A percentile compares a stretch with the other conserved stretches of the same genome.
Evolutionary conservation across 805 yeast genomes (phyloP).

Genomic region (Zygosaccharomyces lentus): DNA sequence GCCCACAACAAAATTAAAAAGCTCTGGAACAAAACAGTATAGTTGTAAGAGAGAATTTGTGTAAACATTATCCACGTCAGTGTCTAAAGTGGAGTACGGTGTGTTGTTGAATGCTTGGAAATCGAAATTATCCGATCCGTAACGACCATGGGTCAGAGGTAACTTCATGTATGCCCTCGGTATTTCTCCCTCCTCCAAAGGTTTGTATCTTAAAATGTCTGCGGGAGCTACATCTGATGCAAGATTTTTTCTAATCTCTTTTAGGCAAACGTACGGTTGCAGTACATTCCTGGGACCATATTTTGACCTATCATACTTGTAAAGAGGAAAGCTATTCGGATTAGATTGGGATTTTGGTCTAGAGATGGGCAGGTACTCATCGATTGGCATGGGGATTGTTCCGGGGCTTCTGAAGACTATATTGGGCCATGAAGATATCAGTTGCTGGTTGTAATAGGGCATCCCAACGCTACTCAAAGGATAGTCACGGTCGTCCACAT

Average conservation of each 20-base stretch:
- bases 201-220: constrained; percentile 22
- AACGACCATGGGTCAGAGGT: constrained; percentile 76
- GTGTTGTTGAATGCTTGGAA: constrained; percentile 80
- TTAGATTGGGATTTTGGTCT: constrained; percentile 12
- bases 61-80: constrained; percentile 73
- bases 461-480: constrained; percentile 76
- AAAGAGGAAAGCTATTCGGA: constrained; percentile 37
- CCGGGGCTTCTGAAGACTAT: constrained; percentile 59
- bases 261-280: constrained; percentile 40
- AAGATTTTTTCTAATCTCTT: constrained; percentile 27
- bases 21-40: constrained; percentile 68
- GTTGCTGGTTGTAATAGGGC: constrained; percentile 76
- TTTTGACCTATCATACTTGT: constrained; percentile 52
- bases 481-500: constrained; percentile 41
- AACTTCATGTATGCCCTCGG: constrained; percentile 76
- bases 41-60: constrained; percentile 77
- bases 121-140: constrained; percentile 93
- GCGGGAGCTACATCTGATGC: constrained; percentile 19
- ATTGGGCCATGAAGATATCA: constrained; percentile 79
- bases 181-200: constrained; percentile 38
- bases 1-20: constrained; percentile 60
- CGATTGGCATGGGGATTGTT: constrained; percentile 52
- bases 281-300: constrained; percentile 54
- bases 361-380: constrained; percentile 36
- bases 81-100: constrained; percentile 76